Conservation (phyloP, 768 basidiomycete genomes). For the Suillus brevipes region DNA sequence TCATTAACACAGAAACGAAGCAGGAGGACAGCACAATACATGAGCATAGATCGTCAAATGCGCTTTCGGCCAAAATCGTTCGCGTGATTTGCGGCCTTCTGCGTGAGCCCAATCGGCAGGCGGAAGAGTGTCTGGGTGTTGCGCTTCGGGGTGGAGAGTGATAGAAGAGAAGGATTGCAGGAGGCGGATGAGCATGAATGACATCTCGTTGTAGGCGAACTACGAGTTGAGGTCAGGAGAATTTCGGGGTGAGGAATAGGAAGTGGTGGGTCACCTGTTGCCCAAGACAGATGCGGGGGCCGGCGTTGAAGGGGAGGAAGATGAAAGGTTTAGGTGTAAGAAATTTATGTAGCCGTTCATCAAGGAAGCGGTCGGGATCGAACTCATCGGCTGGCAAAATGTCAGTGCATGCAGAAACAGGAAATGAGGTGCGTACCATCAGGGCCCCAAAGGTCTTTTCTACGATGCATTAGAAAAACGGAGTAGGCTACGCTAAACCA, state of each 20-base stretch:
- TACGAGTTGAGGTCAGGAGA: constrained; percentile 18
- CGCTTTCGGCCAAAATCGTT: constrained; percentile 51
- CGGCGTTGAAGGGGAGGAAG: constrained; percentile 65
- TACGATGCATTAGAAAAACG: constrained; percentile 64
- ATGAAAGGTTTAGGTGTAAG: constrained; percentile 65
- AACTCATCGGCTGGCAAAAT: constrained; percentile 54
- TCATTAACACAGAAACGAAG: constrained; percentile 5
- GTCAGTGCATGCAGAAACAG: not conserved
- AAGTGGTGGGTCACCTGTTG: constrained; percentile 44
- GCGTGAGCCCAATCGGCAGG: constrained; percentile 47
- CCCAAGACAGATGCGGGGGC: constrained; percentile 59
- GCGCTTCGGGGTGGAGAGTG: constrained; percentile 45
- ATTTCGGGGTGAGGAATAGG: not conserved
- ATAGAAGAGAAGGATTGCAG: constrained; percentile 59
- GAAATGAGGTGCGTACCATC: constrained; percentile 45
- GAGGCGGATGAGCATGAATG: constrained; percentile 62
- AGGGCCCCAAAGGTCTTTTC: constrained; percentile 69
- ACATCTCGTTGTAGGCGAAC: constrained; percentile 61
- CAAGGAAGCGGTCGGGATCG: constrained; percentile 72
- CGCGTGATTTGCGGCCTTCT: constrained; percentile 48
- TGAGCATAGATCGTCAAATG: constrained; percentile 56
- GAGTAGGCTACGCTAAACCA: constrained; percentile 38
- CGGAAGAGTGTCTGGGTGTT: constrained; percentile 45
- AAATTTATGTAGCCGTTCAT: constrained; percentile 60
- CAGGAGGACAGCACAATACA: constrained; percentile 28